phyloP scores from a whole-genome alignment of 179 eudicot genomes.

The Gypsophila paniculata region DNA sequence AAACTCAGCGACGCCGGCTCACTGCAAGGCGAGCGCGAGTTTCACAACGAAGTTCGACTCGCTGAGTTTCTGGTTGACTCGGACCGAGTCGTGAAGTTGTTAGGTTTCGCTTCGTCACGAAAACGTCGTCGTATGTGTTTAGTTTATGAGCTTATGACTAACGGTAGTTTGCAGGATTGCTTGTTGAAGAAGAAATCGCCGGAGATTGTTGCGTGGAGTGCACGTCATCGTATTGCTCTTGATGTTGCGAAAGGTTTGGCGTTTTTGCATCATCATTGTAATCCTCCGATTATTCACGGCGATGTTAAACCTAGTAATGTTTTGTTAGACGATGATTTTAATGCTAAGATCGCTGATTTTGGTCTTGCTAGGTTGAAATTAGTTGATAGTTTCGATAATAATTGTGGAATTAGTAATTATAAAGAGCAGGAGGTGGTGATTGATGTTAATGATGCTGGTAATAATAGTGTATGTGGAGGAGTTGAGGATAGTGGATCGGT shows the following conservation, averaged over 20 bases:
- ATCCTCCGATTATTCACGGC: constrained; percentile 74
- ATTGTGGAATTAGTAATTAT: constrained; percentile 10
- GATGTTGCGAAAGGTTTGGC: constrained; percentile 66
- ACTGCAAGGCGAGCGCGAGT: constrained; percentile 86
- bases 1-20: constrained; percentile 76
- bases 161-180: constrained; percentile 85
- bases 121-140: constrained; percentile 62
- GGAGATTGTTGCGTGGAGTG: constrained; percentile 53
- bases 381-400: constrained; percentile 30
- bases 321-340: constrained; percentile 50
- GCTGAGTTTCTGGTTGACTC: constrained; percentile 46
- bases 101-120: constrained; percentile 66
- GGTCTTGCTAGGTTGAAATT: constrained; percentile 73
- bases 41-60: constrained; percentile 73
- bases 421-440: constrained; percentile 9
- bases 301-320: constrained; percentile 91
- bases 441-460: constrained; percentile 22
- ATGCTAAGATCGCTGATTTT: constrained; percentile 78
- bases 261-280: constrained; percentile 62
- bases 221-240: constrained; percentile 47
- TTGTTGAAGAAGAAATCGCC: constrained; percentile 47
- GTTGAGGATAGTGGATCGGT: constrained; percentile 39
- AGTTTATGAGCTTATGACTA: constrained; percentile 72
- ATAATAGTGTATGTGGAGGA: too few relatives aligned
- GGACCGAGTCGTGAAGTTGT: constrained; percentile 39